Evolutionary conservation across 116 monocot genomes (phyloP).

Genomic region (Posidonia oceanica): DNA sequence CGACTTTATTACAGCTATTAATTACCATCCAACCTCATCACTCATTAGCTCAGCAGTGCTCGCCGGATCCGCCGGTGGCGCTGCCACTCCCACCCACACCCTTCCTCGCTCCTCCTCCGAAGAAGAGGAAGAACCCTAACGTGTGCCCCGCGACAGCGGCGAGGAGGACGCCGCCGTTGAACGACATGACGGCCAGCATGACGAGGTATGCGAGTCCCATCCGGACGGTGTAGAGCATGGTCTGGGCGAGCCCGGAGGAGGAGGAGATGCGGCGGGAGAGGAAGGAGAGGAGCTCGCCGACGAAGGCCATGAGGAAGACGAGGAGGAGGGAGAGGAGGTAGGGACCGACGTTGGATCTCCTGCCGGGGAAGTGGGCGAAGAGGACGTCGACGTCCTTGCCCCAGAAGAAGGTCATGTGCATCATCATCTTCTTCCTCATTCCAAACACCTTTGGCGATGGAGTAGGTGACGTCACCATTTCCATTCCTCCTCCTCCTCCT

Average conservation of each 20-base stretch:
- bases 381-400: constrained; percentile 39
- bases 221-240: constrained; percentile 21
- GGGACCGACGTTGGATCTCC: constrained; percentile 20
- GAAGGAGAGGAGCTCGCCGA: constrained; percentile 15
- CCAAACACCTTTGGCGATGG: too few relatives aligned
- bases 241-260: constrained; percentile 11
- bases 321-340: constrained; percentile 39
- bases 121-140: constrained; percentile 30
- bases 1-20: too few relatives aligned
- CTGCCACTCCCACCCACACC: too few relatives aligned
- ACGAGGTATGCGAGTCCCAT: constrained; percentile 31
- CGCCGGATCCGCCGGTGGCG: too few relatives aligned
- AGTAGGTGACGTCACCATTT: too few relatives aligned
- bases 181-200: constrained; percentile 73
- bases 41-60: too few relatives aligned
- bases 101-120: too few relatives aligned
- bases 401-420: constrained; percentile 30
- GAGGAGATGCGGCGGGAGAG: constrained; percentile 7
- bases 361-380: constrained; percentile 64
- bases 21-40: too few relatives aligned
- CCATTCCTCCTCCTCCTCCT: too few relatives aligned
- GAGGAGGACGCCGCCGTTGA: constrained; percentile 39
- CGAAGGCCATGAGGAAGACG: constrained; percentile 33
- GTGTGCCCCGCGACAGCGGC: constrained; percentile 33
- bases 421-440: background rate